Conservation (phyloP, 345 rosid species). For the Pseudoturritis turrita region DNA sequence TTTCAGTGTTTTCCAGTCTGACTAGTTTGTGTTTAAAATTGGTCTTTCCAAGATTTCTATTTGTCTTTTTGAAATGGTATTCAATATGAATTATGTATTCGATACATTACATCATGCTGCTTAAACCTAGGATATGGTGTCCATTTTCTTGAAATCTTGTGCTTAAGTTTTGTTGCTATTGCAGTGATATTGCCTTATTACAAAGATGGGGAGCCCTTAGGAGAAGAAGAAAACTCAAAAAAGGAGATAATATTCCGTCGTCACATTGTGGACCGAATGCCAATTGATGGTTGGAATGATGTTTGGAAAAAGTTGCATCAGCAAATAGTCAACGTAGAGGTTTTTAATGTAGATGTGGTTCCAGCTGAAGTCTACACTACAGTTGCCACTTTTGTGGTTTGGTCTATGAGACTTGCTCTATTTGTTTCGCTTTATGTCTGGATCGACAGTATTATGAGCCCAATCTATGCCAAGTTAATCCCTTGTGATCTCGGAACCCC, state of each 20-base stretch:
- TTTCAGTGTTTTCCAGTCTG: background rate
- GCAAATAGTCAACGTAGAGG: slow-evolving; percentile 82
- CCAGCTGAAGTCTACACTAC: slow-evolving; percentile 79
- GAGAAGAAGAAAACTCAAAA: slow-evolving; percentile 35
- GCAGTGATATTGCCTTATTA: slow-evolving; percentile 88
- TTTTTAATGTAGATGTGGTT: slow-evolving; percentile 67
- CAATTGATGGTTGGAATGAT: slow-evolving; percentile 94
- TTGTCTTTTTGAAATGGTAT: background rate
- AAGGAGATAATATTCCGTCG: slow-evolving; percentile 74
- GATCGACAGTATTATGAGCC: slow-evolving; percentile 76
- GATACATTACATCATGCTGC: background rate
- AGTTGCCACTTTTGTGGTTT: slow-evolving; percentile 79
- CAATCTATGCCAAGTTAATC: slow-evolving; percentile 84
- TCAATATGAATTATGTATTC: too few species aligned
- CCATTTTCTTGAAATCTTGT: background rate
- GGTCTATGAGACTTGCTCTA: slow-evolving; percentile 91
- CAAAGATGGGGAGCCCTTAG: slow-evolving; percentile 51
- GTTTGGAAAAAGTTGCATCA: slow-evolving; percentile 92
- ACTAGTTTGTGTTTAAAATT: background rate
- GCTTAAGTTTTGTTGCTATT: slow-evolving; percentile 4
- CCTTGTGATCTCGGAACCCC: slow-evolving; percentile 92
- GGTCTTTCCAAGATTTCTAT: background rate
- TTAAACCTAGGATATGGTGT: background rate
- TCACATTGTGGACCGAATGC: slow-evolving; percentile 87
- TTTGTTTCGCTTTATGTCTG: slow-evolving; percentile 67